A percentile compares a stretch with the other conserved stretches of the same genome.
These are phyloP conservation scores for Leavenworthia alabamica DNA, from an alignment of 345 rosid species.

Conservation along the genomic window DNA sequence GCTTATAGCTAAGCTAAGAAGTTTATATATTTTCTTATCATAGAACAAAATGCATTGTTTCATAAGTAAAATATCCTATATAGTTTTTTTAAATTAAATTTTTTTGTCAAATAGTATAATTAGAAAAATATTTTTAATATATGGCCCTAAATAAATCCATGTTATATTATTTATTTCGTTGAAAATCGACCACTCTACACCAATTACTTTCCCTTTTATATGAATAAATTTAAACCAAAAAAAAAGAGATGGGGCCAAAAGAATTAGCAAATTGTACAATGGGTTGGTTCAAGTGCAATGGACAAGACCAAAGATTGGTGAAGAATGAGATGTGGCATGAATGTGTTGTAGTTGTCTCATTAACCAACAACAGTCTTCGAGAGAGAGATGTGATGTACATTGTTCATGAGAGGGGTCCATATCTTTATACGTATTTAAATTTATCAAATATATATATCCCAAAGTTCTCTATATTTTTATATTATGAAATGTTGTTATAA, in stretches of 20 bases:
- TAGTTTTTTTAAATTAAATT: too few species aligned
- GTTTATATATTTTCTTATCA: conserved; percentile 3
- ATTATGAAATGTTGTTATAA: too few species aligned
- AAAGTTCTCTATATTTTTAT: not conserved
- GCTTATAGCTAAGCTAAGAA: too few species aligned
- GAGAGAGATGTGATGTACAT: conserved; percentile 28
- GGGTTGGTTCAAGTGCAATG: conserved; percentile 30
- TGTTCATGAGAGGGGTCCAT: conserved; percentile 32
- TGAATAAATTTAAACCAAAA: not conserved
- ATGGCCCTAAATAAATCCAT: too few species aligned
- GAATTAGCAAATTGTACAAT: conserved; percentile 32
- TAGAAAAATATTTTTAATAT: not conserved
- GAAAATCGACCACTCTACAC: not conserved
- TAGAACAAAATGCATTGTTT: not conserved
- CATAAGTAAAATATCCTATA: too few species aligned
- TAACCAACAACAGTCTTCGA: conserved; percentile 34
- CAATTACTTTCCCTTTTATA: conserved; percentile 1
- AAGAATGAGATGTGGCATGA: conserved; percentile 39
- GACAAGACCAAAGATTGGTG: conserved; percentile 36
- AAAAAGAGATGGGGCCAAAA: conserved; percentile 14
- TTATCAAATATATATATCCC: conserved; percentile 5
- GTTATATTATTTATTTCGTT: not conserved
- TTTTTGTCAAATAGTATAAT: too few species aligned
- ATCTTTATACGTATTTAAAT: conserved; percentile 6
- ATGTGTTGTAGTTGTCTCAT: conserved; percentile 40